Evolutionary conservation across 768 basidiomycete species (phyloP), one percentile per base, ranked within the genome.

Genomic region (Phaeotremella skinneri): DNA sequence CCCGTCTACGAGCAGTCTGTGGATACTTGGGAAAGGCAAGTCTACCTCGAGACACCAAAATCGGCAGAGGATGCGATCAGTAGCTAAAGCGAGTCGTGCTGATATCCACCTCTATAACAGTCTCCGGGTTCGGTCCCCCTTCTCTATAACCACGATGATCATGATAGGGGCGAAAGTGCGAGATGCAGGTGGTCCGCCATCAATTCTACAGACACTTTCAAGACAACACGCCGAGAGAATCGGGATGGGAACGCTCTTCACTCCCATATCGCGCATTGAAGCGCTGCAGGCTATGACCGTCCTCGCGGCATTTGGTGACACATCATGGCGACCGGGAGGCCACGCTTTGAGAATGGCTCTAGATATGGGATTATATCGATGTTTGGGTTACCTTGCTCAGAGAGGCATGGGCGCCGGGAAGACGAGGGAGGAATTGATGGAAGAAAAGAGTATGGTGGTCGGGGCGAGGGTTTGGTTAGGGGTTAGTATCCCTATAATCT

Each of bases 331-430:
- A 41, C 61, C 61, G 41, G 61, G 52, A 59, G 65, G 69, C 20
- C 71, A 73, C 45, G 71, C 68, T 9, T 42, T 70, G 9, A 63
- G 71, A 0, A 70, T 73, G 30, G 71, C 71, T 3, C 64, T 72
- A 56, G 71, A 73, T 21, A 62, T 70, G 64, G 68, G 69, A 16
- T 45, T 73, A 39, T 66, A 68, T 50, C 49, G 64, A 27, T 70
- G 67, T 52, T 52, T 73, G 27, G 56, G 62, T 1, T 63, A 64
- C 29, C 52, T 73, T n/a, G 56, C 56, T 5, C 58, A 66, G 52
- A 61, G 59, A 29, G 67, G 65, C 4, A 70, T 70, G 69, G 69
- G 71, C 1, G 39, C 47, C 2, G 64, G 63, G 4, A 73, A 73
- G 50, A 58, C 59, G 2, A 51, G 37, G 1, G 54, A 63, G 31